Conservation (phyloP, 495 filamentous ascomycete genomes). For the Penicillium dipodomyicola region DNA sequence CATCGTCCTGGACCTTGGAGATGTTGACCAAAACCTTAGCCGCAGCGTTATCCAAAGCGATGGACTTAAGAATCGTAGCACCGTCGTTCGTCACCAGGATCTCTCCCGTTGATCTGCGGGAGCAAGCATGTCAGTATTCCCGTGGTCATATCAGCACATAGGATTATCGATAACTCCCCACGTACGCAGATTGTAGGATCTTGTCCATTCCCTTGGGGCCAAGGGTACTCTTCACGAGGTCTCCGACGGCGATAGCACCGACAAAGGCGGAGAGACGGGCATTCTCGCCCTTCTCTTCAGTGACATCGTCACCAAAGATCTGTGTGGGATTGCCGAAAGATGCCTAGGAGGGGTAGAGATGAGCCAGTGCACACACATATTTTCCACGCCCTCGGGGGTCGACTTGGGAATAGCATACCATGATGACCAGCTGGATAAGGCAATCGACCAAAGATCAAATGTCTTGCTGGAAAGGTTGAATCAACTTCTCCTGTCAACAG, state of each 20-base stretch:
- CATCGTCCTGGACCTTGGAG: conserved; percentile 98
- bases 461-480: conserved; percentile 20
- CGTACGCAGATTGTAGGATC: conserved; percentile 95
- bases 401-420: conserved; percentile 26
- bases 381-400: neutral
- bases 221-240: conserved; percentile 93
- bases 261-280: conserved; percentile 95
- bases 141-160: conserved; percentile 20
- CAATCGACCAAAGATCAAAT: conserved; percentile 28
- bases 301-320: conserved; percentile 96
- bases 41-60: conserved; percentile 97
- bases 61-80: conserved; percentile 95
- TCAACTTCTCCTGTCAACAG: conserved; percentile 30
- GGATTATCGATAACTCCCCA: conserved; percentile 24
- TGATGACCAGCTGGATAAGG: conserved; percentile 31
- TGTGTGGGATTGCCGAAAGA: conserved; percentile 83
- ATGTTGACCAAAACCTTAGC: conserved; percentile 96
- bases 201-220: conserved; percentile 99
- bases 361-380: conserved; percentile 5
- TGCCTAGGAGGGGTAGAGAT: conserved; percentile 28
- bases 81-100: conserved; percentile 99
- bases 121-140: conserved; percentile 6
- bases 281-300: conserved; percentile 99
- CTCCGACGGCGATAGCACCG: conserved; percentile 95
- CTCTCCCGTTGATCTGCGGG: conserved; percentile 79